phyloP scores from a whole-genome alignment of 2,329 filamentous ascomycete genomes.

The Trichoderma breve region DNA sequence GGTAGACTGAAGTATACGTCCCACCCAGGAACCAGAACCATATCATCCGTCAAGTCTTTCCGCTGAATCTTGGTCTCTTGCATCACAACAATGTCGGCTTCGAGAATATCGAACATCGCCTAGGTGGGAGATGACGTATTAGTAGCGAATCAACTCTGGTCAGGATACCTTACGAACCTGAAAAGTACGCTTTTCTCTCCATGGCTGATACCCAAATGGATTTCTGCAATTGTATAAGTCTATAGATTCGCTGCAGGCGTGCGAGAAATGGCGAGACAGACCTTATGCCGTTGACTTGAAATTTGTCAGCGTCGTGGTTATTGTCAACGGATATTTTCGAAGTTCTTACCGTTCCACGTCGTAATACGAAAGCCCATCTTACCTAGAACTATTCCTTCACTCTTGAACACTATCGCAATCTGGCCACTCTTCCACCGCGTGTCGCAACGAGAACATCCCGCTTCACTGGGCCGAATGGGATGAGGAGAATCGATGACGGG shows the following conservation, averaged over 20 bases:
- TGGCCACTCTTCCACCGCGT: not conserved
- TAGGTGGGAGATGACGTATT: not conserved
- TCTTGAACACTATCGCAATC: not conserved
- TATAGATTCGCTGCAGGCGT: not conserved
- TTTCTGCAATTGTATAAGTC: slow-evolving; percentile 51
- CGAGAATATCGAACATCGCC: slow-evolving; percentile 92
- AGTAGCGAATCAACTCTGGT: not conserved
- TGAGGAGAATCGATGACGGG: not conserved
- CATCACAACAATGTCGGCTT: slow-evolving; percentile 90
- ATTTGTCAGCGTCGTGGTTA: slow-evolving; percentile 12
- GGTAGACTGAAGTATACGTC: slow-evolving; percentile 95
- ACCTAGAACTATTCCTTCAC: not conserved
- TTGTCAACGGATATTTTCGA: not conserved
- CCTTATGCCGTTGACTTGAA: slow-evolving; percentile 76
- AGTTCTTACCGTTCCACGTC: slow-evolving; percentile 72
- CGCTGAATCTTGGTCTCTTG: slow-evolving; percentile 96
- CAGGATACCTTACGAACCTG: slow-evolving; percentile 46
- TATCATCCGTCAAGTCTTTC: slow-evolving; percentile 89
- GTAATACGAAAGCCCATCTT: slow-evolving; percentile 77
- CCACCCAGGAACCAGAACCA: slow-evolving; percentile 93
- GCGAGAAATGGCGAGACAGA: slow-evolving; percentile 33
- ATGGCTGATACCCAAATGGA: slow-evolving; percentile 81
- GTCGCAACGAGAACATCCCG: slow-evolving; percentile 3
- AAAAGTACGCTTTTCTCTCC: slow-evolving; percentile 69
- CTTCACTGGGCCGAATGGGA: not conserved